Evolutionary conservation across 257 asterid genomes (phyloP), one percentile per base, ranked within the genome.

Genomic region (Penstemon newberryi): DNA sequence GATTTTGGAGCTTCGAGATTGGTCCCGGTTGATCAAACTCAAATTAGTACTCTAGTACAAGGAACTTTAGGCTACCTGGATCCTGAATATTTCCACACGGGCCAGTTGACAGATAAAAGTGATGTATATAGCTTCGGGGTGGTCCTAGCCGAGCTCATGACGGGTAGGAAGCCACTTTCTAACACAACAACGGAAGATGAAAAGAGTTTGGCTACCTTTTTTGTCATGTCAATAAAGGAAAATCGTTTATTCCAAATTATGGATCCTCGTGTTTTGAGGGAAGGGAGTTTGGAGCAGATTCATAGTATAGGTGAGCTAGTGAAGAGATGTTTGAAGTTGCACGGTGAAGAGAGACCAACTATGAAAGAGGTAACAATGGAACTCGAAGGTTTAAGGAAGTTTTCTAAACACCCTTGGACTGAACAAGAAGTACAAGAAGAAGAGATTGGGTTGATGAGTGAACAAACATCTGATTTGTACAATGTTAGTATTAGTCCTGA

Each of bases 1-100:
- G 86, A 86, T 78, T 86, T 86, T 6, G 92, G 92, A 25, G 85
- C 83, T 0, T 86, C 88, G 0, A 83, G 85, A 60, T 51, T 83
- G 33, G 78, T 86, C 11, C 84, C 87, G 0, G 38, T 79, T 37
- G 91, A 86, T 52, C 87, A 75, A 70, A 74, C 84, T 7, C 84
- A 83, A 52, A 62, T 86, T 1, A 72, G 81, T 1, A 86, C 92
- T 18, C 47, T 86, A 4, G 89, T 86, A 0, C 88, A 85, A 8
- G 91, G 92, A 1, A 83, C 89, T 0, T 43, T 86, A 39, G 85
- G 87, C 0, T 86, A 83, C 44, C 19, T 83, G 9, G 92, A 86
- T 9, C 86, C 89, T 0, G 86, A 84, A 43, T 86, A 84, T 59
- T 86, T 86, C 66, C 82, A 51, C 3, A 74, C 82, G 0, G 56